A percentile compares a stretch with the other conserved stretches of the same genome.
Evolutionary conservation across 305 asterid species (phyloP).

Genomic region (Fraxinus baroniana): DNA sequence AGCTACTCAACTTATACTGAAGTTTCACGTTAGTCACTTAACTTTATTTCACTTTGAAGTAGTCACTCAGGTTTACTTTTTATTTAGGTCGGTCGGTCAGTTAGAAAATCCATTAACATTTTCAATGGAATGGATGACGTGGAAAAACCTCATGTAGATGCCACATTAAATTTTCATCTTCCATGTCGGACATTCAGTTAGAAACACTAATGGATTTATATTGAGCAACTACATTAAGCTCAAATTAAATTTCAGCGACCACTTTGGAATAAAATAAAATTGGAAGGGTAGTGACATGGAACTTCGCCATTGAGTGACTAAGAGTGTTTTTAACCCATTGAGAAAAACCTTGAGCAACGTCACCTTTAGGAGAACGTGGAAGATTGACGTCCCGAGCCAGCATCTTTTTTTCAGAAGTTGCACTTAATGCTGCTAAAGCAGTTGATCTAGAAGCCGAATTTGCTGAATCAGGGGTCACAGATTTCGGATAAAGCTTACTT

Average conservation of each 20-base stretch:
- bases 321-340: neutral
- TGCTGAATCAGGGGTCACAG: constrained; percentile 68
- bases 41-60: neutral
- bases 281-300: neutral
- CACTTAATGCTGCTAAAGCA: constrained; percentile 62
- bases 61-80: neutral
- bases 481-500: constrained; percentile 81
- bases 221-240: neutral
- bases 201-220: neutral
- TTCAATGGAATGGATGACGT: neutral
- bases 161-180: neutral
- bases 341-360: neutral
- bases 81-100: neutral
- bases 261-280: neutral
- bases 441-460: constrained; percentile 51
- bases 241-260: neutral
- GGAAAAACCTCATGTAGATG: neutral
- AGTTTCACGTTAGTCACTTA: neutral
- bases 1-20: neutral
- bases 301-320: neutral
- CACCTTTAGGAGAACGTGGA: constrained; percentile 71
- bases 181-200: neutral
- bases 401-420: constrained; percentile 52
- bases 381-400: constrained; percentile 53
- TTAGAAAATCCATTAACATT: neutral